Conservation (phyloP, 2,329 filamentous ascomycete species). For the Rhynchosporium secalis region DNA sequence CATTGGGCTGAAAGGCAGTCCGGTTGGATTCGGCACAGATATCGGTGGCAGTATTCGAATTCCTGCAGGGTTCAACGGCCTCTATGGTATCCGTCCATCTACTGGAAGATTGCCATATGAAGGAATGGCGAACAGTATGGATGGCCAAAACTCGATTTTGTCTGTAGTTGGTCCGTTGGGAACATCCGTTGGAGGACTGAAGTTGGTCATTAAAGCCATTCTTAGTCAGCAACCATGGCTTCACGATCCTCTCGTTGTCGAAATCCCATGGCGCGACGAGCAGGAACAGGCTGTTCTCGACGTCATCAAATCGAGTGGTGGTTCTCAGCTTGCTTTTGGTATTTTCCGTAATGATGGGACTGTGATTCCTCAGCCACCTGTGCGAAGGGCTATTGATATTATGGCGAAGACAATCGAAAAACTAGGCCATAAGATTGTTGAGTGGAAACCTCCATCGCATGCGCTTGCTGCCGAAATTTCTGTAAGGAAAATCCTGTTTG, state of each 20-base stretch:
- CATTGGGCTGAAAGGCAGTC: conserved; percentile 37
- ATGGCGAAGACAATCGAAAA: conserved; percentile 50
- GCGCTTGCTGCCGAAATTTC: conserved; percentile 42
- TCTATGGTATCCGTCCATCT: conserved; percentile 44
- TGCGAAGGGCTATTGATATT: conserved; percentile 53
- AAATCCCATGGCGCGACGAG: conserved; percentile 64
- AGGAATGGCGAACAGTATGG: conserved; percentile 59
- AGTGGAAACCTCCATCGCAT: conserved; percentile 58
- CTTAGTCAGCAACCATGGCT: conserved; percentile 63
- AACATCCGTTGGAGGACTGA: conserved; percentile 54
- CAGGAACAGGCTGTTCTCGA: conserved; percentile 40
- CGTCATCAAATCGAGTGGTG: conserved; percentile 42
- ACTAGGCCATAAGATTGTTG: conserved; percentile 58
- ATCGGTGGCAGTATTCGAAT: conserved; percentile 40
- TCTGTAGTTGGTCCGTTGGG: conserved; percentile 65
- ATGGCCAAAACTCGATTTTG: conserved; percentile 61
- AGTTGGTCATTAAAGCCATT: conserved; percentile 56
- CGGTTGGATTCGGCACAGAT: conserved; percentile 40
- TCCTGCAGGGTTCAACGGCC: conserved; percentile 42
- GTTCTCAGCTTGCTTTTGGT: conserved; percentile 52
- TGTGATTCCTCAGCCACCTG: conserved; percentile 56
- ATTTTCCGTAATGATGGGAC: conserved; percentile 53
- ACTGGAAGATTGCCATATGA: conserved; percentile 48
- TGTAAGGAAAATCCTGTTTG: conserved; percentile 37
- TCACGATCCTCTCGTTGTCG: conserved; percentile 62